Conservation (phyloP, 371 early-diverging fungal species). For the Haplosporangium sp. region DNA sequence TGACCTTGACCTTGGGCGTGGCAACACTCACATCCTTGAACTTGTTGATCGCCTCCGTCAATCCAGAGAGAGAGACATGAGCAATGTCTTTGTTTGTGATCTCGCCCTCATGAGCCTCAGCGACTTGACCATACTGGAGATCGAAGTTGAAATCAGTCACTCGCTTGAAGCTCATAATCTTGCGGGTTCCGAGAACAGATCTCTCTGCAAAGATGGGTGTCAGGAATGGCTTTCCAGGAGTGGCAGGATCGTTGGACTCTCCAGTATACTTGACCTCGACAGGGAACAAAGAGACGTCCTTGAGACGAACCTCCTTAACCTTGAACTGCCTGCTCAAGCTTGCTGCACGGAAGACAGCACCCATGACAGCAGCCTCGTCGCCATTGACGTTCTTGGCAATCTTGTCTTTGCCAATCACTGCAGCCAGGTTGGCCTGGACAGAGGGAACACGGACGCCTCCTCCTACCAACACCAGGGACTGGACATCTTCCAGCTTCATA, state of each 20-base stretch:
- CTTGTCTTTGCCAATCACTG: slow-evolving; percentile 83
- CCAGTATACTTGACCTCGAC: slow-evolving; percentile 78
- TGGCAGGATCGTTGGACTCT: slow-evolving; percentile 63
- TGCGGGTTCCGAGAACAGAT: slow-evolving; percentile 78
- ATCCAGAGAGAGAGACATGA: slow-evolving; percentile 74
- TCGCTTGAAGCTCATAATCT: slow-evolving; percentile 87
- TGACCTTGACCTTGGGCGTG: slow-evolving; percentile 84
- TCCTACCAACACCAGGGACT: slow-evolving; percentile 94
- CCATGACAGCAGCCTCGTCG: slow-evolving; percentile 97
- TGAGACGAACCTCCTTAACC: slow-evolving; percentile 86
- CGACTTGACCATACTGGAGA: slow-evolving; percentile 68
- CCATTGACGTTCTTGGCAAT: slow-evolving; percentile 94
- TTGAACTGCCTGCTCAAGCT: slow-evolving; percentile 87
- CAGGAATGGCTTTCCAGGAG: slow-evolving; percentile 47
- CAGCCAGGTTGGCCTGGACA: slow-evolving; percentile 77
- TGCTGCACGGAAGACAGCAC: slow-evolving; percentile 93
- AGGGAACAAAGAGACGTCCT: slow-evolving; percentile 83
- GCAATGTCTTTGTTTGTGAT: slow-evolving; percentile 63
- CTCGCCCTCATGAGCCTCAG: slow-evolving; percentile 50
- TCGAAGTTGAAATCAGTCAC: slow-evolving; percentile 82
- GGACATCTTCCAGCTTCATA: slow-evolving; percentile 75
- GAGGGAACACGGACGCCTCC: slow-evolving; percentile 93
- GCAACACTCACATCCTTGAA: slow-evolving; percentile 68
- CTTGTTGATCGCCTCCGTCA: slow-evolving; percentile 75
- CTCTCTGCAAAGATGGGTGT: slow-evolving; percentile 75